phyloP scores from a whole-genome alignment of 108 stramenopile species.

The Parietichytrium sp. region DNA sequence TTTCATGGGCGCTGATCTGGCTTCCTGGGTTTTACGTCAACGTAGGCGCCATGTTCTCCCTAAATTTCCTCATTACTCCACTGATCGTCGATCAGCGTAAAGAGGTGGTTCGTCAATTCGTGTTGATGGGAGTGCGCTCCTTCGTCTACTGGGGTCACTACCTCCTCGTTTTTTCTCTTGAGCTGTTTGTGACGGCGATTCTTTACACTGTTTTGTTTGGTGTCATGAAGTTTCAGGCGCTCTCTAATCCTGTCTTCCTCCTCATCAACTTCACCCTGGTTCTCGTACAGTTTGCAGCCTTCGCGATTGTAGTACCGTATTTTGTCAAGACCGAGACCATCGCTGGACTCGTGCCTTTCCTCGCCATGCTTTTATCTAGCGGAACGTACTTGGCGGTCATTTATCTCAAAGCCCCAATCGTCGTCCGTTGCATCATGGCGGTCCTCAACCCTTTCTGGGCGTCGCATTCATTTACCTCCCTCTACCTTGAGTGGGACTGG shows the following conservation, averaged over 20 bases:
- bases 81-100: constrained; percentile 23
- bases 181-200: neutral
- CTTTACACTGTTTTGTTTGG: neutral
- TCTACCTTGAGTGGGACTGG: constrained; percentile 13
- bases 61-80: neutral
- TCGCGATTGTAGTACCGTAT: neutral
- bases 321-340: neutral
- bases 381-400: neutral
- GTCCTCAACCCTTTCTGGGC: neutral
- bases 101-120: neutral
- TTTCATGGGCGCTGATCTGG: neutral
- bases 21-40: constrained; percentile 6
- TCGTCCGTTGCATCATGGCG: neutral
- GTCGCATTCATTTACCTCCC: neutral
- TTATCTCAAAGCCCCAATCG: neutral
- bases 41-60: neutral
- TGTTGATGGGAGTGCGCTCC: neutral
- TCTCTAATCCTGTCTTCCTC: neutral
- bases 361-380: neutral
- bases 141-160: neutral
- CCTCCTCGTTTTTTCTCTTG: neutral
- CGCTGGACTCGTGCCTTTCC: neutral
- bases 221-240: neutral
- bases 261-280: neutral
- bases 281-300: neutral